Base-by-base conservation (phyloP, 306 rosid genomes). In the Hylodesmum podocarpum region DNA sequence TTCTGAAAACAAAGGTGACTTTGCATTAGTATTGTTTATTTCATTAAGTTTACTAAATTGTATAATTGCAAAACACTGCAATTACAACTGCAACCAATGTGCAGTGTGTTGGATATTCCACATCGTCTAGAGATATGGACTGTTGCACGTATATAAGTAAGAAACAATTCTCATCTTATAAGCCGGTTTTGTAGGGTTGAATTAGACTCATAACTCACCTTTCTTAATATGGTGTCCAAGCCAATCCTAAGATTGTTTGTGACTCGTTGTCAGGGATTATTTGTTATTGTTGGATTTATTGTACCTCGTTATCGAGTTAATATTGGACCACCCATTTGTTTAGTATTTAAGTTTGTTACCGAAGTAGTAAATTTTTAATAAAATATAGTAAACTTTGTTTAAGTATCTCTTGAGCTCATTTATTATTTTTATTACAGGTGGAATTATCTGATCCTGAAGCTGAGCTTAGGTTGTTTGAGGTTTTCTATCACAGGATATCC, bases 381-480 rank as follows among this genome's bases (percentile, higher is more conserved):
- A 36, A 18, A 46, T 47, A n/a, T n/a, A n/a, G 21, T 72, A 51
- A 10, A 3, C 61, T 49, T 16, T 66, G 27, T 10, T 36, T 65
- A 46, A 34, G 27, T 22, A 16, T 24, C 31, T 43, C 41, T 28
- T 40, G n/a, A 67, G 18, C 81, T 79, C 16, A 72, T 18, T 40
- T 66, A 68, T 18, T 59, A 31, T 8, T 76, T 47, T 53, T 82
- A 24, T 74, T 76, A 71, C 85, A 93, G 98, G 95, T 91, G 66
- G 93, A 93, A 78, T 78, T 93, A 78, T 93, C 98, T 67, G 87
- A 84, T 72, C 88, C 91, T 7, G 79, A 89, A 77, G 97, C 96
- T 22, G 97, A 93, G 81, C 95, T 93, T 72, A 85, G 98, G 87
- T 66, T 93, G 97, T 93, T 93, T 62, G 97, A 93, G 88, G 95